phyloP scores from a whole-genome alignment of 2,329 filamentous ascomycete species.

The Didymella keratinophila region DNA sequence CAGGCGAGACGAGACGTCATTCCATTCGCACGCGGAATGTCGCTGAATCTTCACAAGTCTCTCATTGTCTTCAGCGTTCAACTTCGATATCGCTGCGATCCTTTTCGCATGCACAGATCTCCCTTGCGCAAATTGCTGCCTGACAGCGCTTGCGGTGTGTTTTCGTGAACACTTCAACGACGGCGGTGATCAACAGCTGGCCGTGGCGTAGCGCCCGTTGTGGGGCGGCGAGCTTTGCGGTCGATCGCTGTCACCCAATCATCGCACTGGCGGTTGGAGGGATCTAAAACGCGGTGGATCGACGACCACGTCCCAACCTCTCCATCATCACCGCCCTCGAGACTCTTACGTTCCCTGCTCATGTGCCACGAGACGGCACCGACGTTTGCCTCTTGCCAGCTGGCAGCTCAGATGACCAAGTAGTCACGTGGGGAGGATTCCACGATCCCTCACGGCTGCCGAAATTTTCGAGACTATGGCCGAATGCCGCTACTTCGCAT shows the following conservation, averaged over 20 bases:
- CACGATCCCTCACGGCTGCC: no score
- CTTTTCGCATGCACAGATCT: neutral
- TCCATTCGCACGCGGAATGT: slow-evolving; percentile 11
- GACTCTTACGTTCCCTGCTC: neutral
- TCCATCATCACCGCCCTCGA: slow-evolving; percentile 29
- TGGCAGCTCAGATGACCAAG: neutral
- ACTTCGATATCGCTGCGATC: neutral
- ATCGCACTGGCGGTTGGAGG: slow-evolving; percentile 25
- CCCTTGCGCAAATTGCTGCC: slow-evolving; percentile 12
- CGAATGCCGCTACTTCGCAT: neutral
- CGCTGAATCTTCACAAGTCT: neutral
- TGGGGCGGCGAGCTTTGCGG: slow-evolving; percentile 16
- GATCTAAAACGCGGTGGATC: slow-evolving; percentile 30
- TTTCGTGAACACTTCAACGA: slow-evolving; percentile 13
- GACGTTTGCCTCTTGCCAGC: slow-evolving; percentile 2
- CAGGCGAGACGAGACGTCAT: slow-evolving; percentile 33
- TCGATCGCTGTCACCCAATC: slow-evolving; percentile 39
- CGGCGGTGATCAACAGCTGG: slow-evolving; percentile 19
- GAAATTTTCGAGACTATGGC: neutral
- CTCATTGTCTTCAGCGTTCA: neutral
- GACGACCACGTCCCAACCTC: slow-evolving; percentile 23
- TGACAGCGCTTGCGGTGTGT: slow-evolving; percentile 21
- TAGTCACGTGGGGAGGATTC: neutral
- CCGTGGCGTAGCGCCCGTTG: slow-evolving; percentile 42
- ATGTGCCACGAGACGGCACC: slow-evolving; percentile 2